Percentiles rank a stretch among this genome's conserved stretches.
Conservation (phyloP, 495 filamentous ascomycete species). For the Margaritispora aquatica region DNA sequence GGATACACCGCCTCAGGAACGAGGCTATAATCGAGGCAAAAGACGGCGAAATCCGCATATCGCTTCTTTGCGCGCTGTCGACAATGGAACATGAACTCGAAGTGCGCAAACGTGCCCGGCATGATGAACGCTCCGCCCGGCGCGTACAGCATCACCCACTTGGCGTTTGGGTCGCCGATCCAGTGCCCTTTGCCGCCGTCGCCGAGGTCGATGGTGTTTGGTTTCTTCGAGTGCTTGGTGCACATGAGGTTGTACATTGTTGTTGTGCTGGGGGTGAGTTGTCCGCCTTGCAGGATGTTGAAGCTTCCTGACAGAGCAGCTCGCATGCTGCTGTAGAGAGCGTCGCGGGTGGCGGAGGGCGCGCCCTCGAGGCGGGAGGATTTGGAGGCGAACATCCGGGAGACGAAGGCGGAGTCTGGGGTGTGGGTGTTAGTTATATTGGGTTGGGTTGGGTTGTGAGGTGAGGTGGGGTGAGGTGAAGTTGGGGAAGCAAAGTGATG, state of each 20-base stretch:
- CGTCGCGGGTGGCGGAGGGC: background rate
- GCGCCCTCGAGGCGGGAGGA: background rate
- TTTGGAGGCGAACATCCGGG: background rate
- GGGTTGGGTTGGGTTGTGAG: no score
- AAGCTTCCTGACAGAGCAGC: background rate
- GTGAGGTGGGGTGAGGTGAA: background rate
- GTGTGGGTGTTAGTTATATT: background rate
- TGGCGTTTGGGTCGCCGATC: background rate
- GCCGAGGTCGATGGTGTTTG: background rate
- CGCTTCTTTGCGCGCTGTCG: conserved; percentile 32
- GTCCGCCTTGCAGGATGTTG: background rate
- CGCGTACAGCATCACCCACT: background rate
- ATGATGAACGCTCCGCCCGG: background rate
- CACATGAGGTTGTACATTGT: background rate
- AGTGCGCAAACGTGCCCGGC: background rate
- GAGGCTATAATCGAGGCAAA: conserved; percentile 50
- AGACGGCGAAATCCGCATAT: conserved; percentile 38
- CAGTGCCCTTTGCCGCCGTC: background rate
- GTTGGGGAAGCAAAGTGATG: background rate
- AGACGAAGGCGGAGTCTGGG: background rate
- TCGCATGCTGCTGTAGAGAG: background rate
- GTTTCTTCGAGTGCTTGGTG: background rate
- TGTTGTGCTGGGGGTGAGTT: background rate
- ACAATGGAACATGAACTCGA: conserved; percentile 40
- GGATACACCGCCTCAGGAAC: conserved; percentile 49